Evolutionary conservation across 306 rosid species (phyloP), one percentile per base, ranked within the genome.

Genomic region (Pyrus communis): DNA sequence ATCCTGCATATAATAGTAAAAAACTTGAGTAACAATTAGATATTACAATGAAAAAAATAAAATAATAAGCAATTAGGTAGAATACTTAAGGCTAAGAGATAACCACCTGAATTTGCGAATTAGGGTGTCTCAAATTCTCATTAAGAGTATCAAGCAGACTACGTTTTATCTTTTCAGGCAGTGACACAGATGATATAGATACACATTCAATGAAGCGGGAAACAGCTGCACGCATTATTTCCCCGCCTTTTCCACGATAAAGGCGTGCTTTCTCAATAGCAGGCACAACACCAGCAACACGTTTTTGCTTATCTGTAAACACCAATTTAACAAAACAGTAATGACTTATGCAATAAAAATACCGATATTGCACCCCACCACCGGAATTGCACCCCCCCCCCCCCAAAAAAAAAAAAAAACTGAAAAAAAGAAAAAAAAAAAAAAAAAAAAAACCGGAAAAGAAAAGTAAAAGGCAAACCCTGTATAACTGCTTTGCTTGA

Each of bases 161-260:
- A 74, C 82, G 82, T 72, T 89, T 95, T 71, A 86, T 88, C 84
- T 89, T 92, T 84, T 86, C 96, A 33, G 92, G 62, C 58, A 92
- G 88, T 49, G 86, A 80, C 81, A 92, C 82, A 58, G 79, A 72
- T 76, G 80, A 84, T 67, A 82, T 15, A 21, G 99, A 90, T 70
- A 95, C 84, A 55, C 97, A 92, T 85, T 89, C 96, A 22, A 90
- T 92, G 84, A 89, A 90, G 58, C 88, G 96, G 23, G 99, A 95
- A 81, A 92, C 99, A 84, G 99, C 90, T 66, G 91, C 81, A 35
- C 93, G 99, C 97, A 95, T 92, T 82, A 95, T 92, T 86, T 92
- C 97, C 80, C 99, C 97, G 79, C 99, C 99, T 86, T 90, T 95
- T 82, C 99, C 97, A 75, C 97, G 92, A 85, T 92, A 95, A 78